Evolutionary conservation across 2,329 filamentous ascomycete species (phyloP).

Genomic region (Lanzia echinophila): DNA sequence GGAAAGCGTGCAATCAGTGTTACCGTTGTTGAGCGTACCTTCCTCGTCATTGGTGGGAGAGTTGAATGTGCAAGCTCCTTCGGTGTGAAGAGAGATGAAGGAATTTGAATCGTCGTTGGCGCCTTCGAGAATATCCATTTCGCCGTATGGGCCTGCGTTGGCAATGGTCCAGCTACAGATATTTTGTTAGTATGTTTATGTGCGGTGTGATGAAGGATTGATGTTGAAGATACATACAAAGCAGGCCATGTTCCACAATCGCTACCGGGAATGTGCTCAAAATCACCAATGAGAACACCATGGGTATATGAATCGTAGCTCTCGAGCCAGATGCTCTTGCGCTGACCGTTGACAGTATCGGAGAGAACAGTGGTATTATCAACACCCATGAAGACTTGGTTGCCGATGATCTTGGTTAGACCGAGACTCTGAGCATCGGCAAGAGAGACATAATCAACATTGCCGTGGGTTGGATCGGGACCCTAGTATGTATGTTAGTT

Average conservation of each 20-base stretch:
- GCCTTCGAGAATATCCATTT: slow-evolving; percentile 39
- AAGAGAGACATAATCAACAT: slow-evolving; percentile 32
- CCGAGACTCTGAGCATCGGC: slow-evolving; percentile 45
- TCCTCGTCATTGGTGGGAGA: slow-evolving; percentile 9
- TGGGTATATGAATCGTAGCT: slow-evolving; percentile 56
- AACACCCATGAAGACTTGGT: slow-evolving; percentile 48
- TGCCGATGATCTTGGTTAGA: slow-evolving; percentile 50
- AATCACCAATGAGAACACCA: slow-evolving; percentile 64
- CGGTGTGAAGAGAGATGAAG: slow-evolving; percentile 20
- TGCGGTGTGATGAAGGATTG: too few species aligned
- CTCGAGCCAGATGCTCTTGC: slow-evolving; percentile 57
- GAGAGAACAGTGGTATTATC: slow-evolving; percentile 19
- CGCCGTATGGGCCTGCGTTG: slow-evolving; percentile 20
- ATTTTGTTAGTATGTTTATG: background rate
- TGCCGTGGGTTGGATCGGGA: slow-evolving; percentile 21
- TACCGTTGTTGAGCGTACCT: slow-evolving; percentile 30
- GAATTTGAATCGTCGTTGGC: slow-evolving; percentile 44
- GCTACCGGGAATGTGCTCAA: slow-evolving; percentile 66
- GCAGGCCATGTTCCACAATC: slow-evolving; percentile 70
- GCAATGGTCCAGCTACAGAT: slow-evolving; percentile 19
- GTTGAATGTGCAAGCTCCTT: slow-evolving; percentile 15
- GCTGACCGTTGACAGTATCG: slow-evolving; percentile 34
- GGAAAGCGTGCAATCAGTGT: slow-evolving; percentile 32
- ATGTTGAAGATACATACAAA: slow-evolving; percentile 36
- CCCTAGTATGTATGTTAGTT: slow-evolving; percentile 7